phyloP scores from a whole-genome alignment of 805 yeast genomes.

The Metschnikowia kofuensis region DNA sequence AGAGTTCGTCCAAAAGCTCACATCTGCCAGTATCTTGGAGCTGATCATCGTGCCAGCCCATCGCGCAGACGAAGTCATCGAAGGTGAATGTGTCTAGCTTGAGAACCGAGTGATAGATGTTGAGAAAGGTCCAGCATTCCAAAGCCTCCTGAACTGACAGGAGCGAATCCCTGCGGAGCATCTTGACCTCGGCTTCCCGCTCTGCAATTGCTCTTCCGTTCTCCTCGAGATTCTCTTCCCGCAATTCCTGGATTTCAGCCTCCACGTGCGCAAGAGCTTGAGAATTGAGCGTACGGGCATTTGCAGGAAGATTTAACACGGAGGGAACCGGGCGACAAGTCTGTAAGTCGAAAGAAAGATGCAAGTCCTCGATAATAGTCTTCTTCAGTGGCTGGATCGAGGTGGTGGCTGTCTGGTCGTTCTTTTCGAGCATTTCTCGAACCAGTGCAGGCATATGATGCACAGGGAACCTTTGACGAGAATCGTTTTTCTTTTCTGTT shows the following conservation, averaged over 20 bases:
- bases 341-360: conserved; percentile 17
- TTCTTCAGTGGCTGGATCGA: conserved; percentile 20
- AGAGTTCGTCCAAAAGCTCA: conserved; percentile 59
- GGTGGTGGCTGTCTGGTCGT: conserved; percentile 10
- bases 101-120: conserved; percentile 63
- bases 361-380: conserved; percentile 18
- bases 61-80: conserved; percentile 67
- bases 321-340: conserved; percentile 14
- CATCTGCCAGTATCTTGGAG: conserved; percentile 44
- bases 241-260: conserved; percentile 7
- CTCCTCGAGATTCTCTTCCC: not conserved
- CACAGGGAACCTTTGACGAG: conserved; percentile 15
- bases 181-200: not conserved
- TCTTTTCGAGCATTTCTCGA: conserved; percentile 13
- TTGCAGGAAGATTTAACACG: conserved; percentile 12
- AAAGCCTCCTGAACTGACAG: conserved; percentile 43
- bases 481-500: conserved; percentile 9
- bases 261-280: conserved; percentile 9
- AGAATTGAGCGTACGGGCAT: conserved; percentile 12
- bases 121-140: conserved; percentile 74
- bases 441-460: conserved; percentile 18
- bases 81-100: conserved; percentile 71
- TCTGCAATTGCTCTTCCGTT: not conserved
- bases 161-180: conserved; percentile 2
- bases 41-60: conserved; percentile 45